Evolutionary conservation across 805 yeast genomes (phyloP), one percentile per base, ranked within the genome.

Genomic region (Yueomyces sp.): DNA sequence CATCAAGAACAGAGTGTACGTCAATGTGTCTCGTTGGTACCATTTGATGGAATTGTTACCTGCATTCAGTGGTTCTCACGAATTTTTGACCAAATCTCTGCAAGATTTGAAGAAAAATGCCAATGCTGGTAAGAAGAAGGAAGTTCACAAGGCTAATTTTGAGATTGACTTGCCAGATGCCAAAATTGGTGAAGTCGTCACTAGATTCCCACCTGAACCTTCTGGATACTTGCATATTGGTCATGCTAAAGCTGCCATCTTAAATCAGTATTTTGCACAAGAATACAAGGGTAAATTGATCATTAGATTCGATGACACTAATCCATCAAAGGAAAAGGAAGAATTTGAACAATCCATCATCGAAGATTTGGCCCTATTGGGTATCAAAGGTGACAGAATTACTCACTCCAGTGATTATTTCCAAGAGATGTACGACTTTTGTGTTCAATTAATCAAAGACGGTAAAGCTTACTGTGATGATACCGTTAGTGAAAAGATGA

Each of bases 141-240:
- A 85, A 65, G 70, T 79, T 43, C 94, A 86, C 73, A 85, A 86
- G 69, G 97, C 98, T 49, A 88, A 83, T 65, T 92, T 83, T 54
- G 96, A 88, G 62, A 92, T 92, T 57, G 92, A 85, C 57, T 76
- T 92, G 52, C 84, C 83, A 47, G 94, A 79, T 62, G 99, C 99
- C 46, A 79, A 75, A 57, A 79, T 82, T 45, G 99, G 99, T 51
- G 71, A 88, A 66, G 99, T 92, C 45, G 97, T 94, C 44, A 94
- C 98, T 44, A 83, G 99, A 69, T 92, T 92, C 79, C 98, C 99
- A 40, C 98, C 98, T 4, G 98, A 92, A 67, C 98, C 98, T 38
- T 90, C 94, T 65, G 98, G 98, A 53, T 92, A 79, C 60, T 73
- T 92, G 58, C 98, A 92, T 63, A 90, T 92, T 63, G 98, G 99